These are phyloP conservation scores for Geoglossum glabrum DNA, from an alignment of 495 filamentous ascomycete genomes.

Conservation along the genomic window DNA sequence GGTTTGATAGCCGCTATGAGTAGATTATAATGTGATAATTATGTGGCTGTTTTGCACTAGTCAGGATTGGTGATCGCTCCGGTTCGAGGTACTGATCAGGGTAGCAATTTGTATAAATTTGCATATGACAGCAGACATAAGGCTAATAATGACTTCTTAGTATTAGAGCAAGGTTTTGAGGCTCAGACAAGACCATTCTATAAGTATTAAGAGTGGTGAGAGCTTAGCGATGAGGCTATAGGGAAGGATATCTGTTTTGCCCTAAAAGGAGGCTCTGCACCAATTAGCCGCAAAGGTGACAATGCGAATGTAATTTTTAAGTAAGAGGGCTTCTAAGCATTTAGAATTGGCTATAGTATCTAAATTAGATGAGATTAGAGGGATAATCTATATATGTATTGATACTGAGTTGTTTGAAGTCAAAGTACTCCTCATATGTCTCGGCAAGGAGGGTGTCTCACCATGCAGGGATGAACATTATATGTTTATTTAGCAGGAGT, in stretches of 20 bases:
- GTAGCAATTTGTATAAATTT: slow-evolving; percentile 12
- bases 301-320: not conserved
- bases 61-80: slow-evolving; percentile 8
- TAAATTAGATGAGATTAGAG: not conserved
- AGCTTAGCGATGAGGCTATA: not conserved
- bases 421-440: slow-evolving; percentile 3
- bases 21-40: not conserved
- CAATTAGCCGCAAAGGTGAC: not conserved
- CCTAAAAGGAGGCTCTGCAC: not conserved
- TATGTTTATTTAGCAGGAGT: no score
- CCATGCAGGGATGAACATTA: no score
- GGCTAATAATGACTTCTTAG: slow-evolving; percentile 8
- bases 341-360: not conserved
- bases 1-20: not conserved
- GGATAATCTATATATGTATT: not conserved
- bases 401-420: not conserved
- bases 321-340: not conserved
- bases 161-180: slow-evolving; percentile 8
- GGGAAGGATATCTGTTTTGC: not conserved
- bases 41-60: slow-evolving; percentile 7
- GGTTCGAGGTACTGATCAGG: slow-evolving; percentile 10
- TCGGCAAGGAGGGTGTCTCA: not conserved
- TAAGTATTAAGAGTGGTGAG: not conserved
- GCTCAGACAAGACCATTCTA: not conserved
- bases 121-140: slow-evolving; percentile 12